Base-by-base conservation (phyloP, 179 eudicot genomes). In the Silene noctiflora region DNA sequence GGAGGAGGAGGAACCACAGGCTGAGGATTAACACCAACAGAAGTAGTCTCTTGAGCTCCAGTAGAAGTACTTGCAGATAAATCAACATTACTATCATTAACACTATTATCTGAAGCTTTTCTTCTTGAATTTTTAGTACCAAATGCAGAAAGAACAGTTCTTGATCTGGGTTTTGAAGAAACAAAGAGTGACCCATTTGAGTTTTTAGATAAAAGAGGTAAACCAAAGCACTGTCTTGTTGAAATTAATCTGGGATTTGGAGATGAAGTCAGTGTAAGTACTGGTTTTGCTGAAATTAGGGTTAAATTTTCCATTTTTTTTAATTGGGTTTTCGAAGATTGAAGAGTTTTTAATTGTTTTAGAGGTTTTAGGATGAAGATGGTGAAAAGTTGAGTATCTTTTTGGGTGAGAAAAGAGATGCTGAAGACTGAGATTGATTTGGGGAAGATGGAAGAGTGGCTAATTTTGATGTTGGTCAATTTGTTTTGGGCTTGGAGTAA, bases 1-100 rank as follows among this genome's bases (percentile, higher is more conserved):
- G 92, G 65, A 0, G 91, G 84, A 21, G 91, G 88, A 70, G 87
- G 82, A 77, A 78, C 79, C 35, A 82, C 64, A 80, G 81, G 63
- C 62, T 76, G 90, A 9, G 93, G 96, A 78, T 80, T 89, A 63
- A 84, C 91, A 29, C 87, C 96, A 75, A 89, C 86, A 11, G 96
- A 88, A 69, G 92, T 79, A 20, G 85, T 92, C 68, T 85, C 83
- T 77, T 84, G 84, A 74, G 84, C 39, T 33, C 6, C 80, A 68
- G 88, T 78, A 79, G 81, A 71, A 80, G 84, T 84, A 72, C 90
- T 87, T 17, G 93, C 93, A 84, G 89, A 89, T 0, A 66, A 21
- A 25, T 75, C 81, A 69, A 74, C 66, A 61, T 8, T 56, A 29
- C 8, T 16, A 67, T 21, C 6, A 35, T 19, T 67, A 39, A 16